Base-by-base conservation (phyloP, 768 basidiomycete species). In the Pisolithus marmoratus region DNA sequence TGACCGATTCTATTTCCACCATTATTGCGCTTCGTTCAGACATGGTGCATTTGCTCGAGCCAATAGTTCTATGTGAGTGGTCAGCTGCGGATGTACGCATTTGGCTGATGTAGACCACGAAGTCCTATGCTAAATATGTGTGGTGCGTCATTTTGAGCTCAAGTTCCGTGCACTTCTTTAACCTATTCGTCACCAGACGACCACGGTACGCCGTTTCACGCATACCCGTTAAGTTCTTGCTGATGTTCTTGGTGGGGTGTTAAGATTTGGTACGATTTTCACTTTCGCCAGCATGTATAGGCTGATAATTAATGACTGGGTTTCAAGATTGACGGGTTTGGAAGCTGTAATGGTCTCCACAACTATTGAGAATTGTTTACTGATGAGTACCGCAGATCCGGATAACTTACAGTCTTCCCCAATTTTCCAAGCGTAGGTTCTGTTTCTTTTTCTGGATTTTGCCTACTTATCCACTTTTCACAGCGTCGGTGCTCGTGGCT, bases 61-160 rank as follows among this genome's bases (percentile, higher is more conserved):
- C 8, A 96, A 95, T 64, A 83, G 88, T 57, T 83, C 88, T 15
- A 94, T 97, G 84, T 94, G 70, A 55, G 90, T 55, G 26, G 14
- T 51, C 20, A 44, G 38, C 31, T 42, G 37, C 14, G 12, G 36
- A 17, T 22, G 4, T 24, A 1, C 6, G 34, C 17, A 38, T 53
- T 29, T 51, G 14, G 38, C 36, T 51, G 43, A 58, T 15, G 40
- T 40, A 42, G 24, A 14, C 37, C n/a, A 46, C 17, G n/a, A 52
- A 90, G 88, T 66, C 88, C 88, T 4, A 91, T 91, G 89, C 66
- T 90, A 58, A 91, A 91, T 54, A 91, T 91, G 88, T 79, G 81
- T 64, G 88, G 85, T 87, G 67, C 46, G 80, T 63, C 15, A 19
- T 23, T n/a, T 43, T 27, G 22, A 40, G 29, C 22, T 38, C 29